These are phyloP conservation scores for Nannochloropsis granulata DNA, from an alignment of 108 stramenopile genomes.

Conservation along the genomic window DNA sequence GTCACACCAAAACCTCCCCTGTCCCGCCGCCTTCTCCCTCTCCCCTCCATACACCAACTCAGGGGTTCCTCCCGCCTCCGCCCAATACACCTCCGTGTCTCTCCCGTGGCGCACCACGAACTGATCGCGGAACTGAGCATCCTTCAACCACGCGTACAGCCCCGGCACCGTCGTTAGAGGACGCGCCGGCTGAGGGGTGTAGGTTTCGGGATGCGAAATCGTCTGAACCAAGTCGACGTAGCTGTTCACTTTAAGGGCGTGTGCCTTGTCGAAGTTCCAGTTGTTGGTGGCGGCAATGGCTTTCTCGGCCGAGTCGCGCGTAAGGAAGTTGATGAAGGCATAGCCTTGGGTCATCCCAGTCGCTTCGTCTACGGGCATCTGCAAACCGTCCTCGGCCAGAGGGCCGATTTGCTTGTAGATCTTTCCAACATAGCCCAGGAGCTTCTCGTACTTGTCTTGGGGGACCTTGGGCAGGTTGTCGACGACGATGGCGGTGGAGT, in stretches of 20 bases:
- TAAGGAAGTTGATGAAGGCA: constrained; percentile 66
- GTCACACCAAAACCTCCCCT: constrained; percentile 60
- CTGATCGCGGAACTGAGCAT: constrained; percentile 73
- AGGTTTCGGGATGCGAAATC: constrained; percentile 36
- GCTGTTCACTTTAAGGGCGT: constrained; percentile 49
- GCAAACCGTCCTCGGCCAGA: constrained; percentile 22
- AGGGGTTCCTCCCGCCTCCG: constrained; percentile 58
- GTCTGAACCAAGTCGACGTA: constrained; percentile 56
- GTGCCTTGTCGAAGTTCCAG: constrained; percentile 71
- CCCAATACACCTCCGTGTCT: constrained; percentile 81
- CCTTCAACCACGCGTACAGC: constrained; percentile 67
- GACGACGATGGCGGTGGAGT: constrained; percentile 28
- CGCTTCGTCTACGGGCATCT: constrained; percentile 14
- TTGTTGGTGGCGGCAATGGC: constrained; percentile 39
- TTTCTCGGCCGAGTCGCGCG: constrained; percentile 52
- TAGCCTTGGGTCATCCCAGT: constrained; percentile 34
- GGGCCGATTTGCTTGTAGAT: constrained; percentile 28
- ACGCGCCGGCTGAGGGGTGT: background rate
- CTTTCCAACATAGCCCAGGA: constrained; percentile 17
- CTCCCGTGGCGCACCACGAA: constrained; percentile 65
- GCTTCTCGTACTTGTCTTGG: constrained; percentile 34
- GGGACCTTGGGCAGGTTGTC: constrained; percentile 21
- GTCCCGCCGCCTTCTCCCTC: constrained; percentile 74
- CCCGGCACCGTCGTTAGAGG: background rate
- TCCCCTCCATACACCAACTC: constrained; percentile 77